Evolutionary conservation across 2,329 filamentous ascomycete genomes (phyloP), one percentile per base, ranked within the genome.

Genomic region (Phialocephala sp.): DNA sequence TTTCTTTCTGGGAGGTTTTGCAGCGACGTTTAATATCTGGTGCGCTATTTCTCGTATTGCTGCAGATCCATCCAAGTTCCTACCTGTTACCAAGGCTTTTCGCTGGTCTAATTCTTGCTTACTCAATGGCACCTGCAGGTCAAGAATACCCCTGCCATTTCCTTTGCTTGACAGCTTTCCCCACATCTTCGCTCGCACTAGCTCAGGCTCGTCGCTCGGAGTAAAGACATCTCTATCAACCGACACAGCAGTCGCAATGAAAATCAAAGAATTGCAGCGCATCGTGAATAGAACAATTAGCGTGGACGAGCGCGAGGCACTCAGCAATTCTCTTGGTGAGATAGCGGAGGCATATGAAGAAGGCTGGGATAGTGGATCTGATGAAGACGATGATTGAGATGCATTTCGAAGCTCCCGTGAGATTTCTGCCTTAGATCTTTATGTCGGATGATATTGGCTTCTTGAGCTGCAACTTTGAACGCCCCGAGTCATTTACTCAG

Each of bases 261-360:
- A 87, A 39, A 81, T 97, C 55, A 90, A 89, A 74, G 77, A 79
- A 1, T 79, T 97, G 35, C 87, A 91, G 70, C 80, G 83, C 24
- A 82, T 90, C 14, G 88, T 91, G 14, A 80, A 85, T 18, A 85
- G 89, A 67, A 83, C 86, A 12, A 82, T 94, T 18, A 82, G 83
- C 0, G 72, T 94, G 2, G 92, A 96, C 66, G 94, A 98, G 74
- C 85, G 94, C 50, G 95, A 99, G 78, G 83, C 83, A 2, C 82
- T 98, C n/a, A 87, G 88, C 55, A 95, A 97, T 74, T 89, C 91
- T 14, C 82, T 99, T 45, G 88, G 91, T 27, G 90, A 91, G 66
- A 89, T 98, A 73, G 90, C 91, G 1, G 94, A 97, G 74, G 91
- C 91, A 66, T 98, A 97, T 76, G 89, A 92, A 71, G 92, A 95